Evolutionary conservation across 441 rosid species (phyloP).

Genomic region (Lepidium campestre): DNA sequence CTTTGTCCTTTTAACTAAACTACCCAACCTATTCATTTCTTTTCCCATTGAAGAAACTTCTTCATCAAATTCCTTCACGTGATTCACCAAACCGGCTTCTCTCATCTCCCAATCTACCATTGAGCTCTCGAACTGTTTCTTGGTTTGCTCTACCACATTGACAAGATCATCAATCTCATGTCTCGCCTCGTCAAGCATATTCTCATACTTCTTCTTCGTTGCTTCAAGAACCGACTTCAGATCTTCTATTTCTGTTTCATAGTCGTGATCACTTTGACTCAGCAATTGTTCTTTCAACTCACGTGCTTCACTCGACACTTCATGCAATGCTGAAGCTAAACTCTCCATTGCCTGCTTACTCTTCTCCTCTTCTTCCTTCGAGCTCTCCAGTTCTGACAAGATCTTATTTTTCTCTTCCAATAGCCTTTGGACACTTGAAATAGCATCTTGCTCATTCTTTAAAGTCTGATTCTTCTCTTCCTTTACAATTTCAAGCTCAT

Average conservation of each 20-base stretch:
- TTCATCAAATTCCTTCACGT: constrained; percentile 53
- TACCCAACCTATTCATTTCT: constrained; percentile 55
- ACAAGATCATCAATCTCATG: constrained; percentile 53
- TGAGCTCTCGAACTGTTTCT: constrained; percentile 43
- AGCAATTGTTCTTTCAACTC: constrained; percentile 67
- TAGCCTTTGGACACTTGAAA: constrained; percentile 52
- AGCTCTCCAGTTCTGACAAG: constrained; percentile 53
- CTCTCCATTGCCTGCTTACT: constrained; percentile 92
- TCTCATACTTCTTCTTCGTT: constrained; percentile 65
- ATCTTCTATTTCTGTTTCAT: constrained; percentile 64
- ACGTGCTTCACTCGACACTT: constrained; percentile 77
- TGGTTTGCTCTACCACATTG: constrained; percentile 41
- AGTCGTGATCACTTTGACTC: constrained; percentile 46
- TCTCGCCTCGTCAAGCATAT: constrained; percentile 58
- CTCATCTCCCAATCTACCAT: constrained; percentile 70
- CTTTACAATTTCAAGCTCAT: constrained; percentile 53
- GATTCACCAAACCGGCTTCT: constrained; percentile 50
- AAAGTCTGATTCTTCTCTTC: constrained; percentile 64
- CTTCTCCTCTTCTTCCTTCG: constrained; percentile 80
- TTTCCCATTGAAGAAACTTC: constrained; percentile 51
- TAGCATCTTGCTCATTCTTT: constrained; percentile 69
- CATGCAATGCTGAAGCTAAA: constrained; percentile 77
- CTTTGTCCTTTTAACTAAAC: constrained; percentile 54
- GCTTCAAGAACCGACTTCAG: constrained; percentile 52
- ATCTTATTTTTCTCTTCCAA: constrained; percentile 66